These are phyloP conservation scores for Mortierella sp. DNA, from an alignment of 371 early-diverging fungal species.

Conservation along the genomic window DNA sequence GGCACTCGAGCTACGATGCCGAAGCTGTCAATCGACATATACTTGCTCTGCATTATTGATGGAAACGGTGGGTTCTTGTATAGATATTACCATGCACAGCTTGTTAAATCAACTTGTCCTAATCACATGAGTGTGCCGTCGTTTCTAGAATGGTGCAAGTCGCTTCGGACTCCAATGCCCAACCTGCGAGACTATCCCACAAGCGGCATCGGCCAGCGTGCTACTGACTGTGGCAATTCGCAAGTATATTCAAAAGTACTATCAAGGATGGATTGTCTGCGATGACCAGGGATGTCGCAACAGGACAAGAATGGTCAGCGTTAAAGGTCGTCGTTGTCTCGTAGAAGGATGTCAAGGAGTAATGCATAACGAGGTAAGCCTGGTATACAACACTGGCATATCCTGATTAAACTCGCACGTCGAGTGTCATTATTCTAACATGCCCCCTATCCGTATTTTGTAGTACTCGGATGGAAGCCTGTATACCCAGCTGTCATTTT, in stretches of 20 bases:
- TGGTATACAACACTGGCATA: not conserved
- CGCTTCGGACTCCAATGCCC: slow-evolving; percentile 63
- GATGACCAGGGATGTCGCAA: slow-evolving; percentile 79
- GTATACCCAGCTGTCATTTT: slow-evolving; percentile 77
- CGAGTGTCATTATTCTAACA: not conserved
- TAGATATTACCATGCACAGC: too few relatives aligned
- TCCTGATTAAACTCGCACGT: not conserved
- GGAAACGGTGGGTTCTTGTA: slow-evolving; percentile 37
- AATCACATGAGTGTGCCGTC: not conserved
- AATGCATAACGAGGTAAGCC: slow-evolving; percentile 70
- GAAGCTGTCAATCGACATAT: slow-evolving; percentile 66
- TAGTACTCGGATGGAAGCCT: slow-evolving; percentile 72
- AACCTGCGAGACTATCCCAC: slow-evolving; percentile 67
- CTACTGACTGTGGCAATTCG: slow-evolving; percentile 80
- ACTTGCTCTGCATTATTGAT: slow-evolving; percentile 71
- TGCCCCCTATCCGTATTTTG: not conserved
- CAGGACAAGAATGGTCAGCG: slow-evolving; percentile 76
- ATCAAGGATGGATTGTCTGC: slow-evolving; percentile 80
- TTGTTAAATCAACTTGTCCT: too few relatives aligned
- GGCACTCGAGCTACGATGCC: slow-evolving; percentile 71
- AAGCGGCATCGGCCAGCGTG: slow-evolving; percentile 62
- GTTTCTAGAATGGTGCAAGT: slow-evolving; percentile 16
- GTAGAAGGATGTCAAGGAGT: slow-evolving; percentile 76
- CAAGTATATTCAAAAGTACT: slow-evolving; percentile 75
- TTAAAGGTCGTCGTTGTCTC: slow-evolving; percentile 80